Evolutionary conservation across 1,284 basidiomycete genomes (phyloP), one percentile per base, ranked within the genome.

Genomic region (Fistulina hepatica): DNA sequence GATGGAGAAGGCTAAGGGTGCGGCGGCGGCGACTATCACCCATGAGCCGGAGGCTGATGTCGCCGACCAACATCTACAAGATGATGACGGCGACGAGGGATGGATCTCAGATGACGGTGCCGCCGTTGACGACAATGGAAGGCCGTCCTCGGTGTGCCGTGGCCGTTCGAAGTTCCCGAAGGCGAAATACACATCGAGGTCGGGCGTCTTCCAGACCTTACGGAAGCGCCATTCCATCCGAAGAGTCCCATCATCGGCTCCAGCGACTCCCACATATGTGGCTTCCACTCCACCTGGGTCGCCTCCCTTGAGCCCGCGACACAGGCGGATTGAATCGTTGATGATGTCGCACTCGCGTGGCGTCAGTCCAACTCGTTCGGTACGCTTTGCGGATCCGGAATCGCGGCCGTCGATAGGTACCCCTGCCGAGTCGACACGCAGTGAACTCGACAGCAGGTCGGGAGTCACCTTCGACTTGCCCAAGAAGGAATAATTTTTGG

Each of bases 361-460:
- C 20, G 57, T 52, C 31, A 71, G 69, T 16, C 72, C 70, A 1
- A 59, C 69, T 34, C 58, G 69, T 15, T 71, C 67, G 28, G 61
- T 73, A 33, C 55, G 68, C 33, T 73, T 71, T 44, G 58, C 57
- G 26, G 68, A 71, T 36, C 19, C 15, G 13, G 57, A 61, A 24
- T 40, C 39, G 26, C 26, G 34, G 33, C 36, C 38, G 24, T 54
- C 53, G 33, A 52, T 54, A 32, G 15, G 44, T 32, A 44, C 23
- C 34, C 20, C 33, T 8, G 19, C 22, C 9, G 33, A 26, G 24
- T 26, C 10, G 10, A 26, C 24, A n/a, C 24, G n/a, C 19, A 10
- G 19, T 8, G 4, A 21, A 13, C 33, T 34, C 6, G 36, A 42
- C 13, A 41, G 42, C 9, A 33, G 28, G 22, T 11, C n/a, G 13